Conservation (phyloP, 305 asterid genomes). For the Striga hermonthica region DNA sequence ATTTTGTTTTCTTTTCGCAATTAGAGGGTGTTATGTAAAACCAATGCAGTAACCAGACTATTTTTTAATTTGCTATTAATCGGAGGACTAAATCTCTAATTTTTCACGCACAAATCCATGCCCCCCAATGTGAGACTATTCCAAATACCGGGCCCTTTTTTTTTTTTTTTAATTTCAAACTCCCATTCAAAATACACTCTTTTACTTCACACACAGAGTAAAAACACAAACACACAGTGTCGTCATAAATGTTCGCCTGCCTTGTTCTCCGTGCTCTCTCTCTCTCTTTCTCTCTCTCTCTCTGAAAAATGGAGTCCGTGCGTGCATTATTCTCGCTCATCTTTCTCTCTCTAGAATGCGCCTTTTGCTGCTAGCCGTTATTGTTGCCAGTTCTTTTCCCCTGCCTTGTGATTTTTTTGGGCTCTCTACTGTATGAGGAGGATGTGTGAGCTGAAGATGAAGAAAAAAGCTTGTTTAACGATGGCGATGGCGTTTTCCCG, state of each 20-base stretch:
- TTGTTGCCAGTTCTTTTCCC: neutral
- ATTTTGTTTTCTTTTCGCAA: no score
- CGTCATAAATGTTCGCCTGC: constrained; percentile 49
- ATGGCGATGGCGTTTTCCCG: constrained; percentile 48
- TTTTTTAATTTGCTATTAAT: no score
- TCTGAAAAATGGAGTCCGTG: constrained; percentile 24
- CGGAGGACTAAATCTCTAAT: no score
- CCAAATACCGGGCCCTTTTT: no score
- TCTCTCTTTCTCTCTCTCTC: constrained; percentile 21
- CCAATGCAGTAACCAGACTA: no score
- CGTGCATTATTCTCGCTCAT: constrained; percentile 1
- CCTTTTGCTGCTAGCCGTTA: constrained; percentile 5
- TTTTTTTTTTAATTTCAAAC: constrained; percentile 41
- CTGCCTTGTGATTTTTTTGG: constrained; percentile 19
- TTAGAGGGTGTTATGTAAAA: no score
- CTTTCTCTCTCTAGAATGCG: constrained; percentile 33
- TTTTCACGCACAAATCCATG: neutral
- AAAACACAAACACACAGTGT: constrained; percentile 33
- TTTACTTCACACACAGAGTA: constrained; percentile 21
- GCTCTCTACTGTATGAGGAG: neutral
- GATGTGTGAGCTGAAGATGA: constrained; percentile 29
- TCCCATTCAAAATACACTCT: constrained; percentile 35
- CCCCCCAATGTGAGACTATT: constrained; percentile 29
- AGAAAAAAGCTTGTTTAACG: constrained; percentile 26
- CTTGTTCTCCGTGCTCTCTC: constrained; percentile 30